Evolutionary conservation across 768 basidiomycete species (phyloP).

Genomic region (Chalciporus pseudorubinellus): DNA sequence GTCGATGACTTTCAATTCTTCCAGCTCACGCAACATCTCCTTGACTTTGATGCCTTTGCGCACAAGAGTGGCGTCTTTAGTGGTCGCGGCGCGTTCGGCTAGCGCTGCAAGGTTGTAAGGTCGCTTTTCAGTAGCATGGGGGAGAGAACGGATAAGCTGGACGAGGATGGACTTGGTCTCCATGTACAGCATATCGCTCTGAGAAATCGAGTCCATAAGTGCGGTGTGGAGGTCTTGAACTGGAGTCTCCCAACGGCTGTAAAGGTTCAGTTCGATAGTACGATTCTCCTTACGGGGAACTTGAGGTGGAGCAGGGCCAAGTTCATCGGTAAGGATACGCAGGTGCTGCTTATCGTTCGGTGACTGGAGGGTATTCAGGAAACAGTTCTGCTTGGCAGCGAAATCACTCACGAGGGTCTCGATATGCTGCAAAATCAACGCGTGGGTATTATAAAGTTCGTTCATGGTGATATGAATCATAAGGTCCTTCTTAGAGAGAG

Average conservation of each 20-base stretch:
- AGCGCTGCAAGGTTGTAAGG: slow-evolving; percentile 88
- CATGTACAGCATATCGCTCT: slow-evolving; percentile 99
- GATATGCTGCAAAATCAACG: slow-evolving; percentile 90
- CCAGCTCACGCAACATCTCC: slow-evolving; percentile 96
- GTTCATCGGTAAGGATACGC: slow-evolving; percentile 93
- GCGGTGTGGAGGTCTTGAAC: slow-evolving; percentile 97
- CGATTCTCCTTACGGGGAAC: slow-evolving; percentile 98
- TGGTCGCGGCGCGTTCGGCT: slow-evolving; percentile 94
- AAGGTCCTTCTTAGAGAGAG: slow-evolving; percentile 97
- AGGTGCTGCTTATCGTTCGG: slow-evolving; percentile 98
- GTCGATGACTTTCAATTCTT: slow-evolving; percentile 86
- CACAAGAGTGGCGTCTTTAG: slow-evolving; percentile 94
- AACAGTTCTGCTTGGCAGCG: background rate
- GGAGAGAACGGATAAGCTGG: slow-evolving; percentile 93
- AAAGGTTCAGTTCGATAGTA: slow-evolving; percentile 86
- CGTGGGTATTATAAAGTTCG: slow-evolving; percentile 98
- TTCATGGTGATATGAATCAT: slow-evolving; percentile 98
- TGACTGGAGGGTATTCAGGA: slow-evolving; percentile 51
- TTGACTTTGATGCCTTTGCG: slow-evolving; percentile 99
- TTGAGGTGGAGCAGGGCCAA: slow-evolving; percentile 89
- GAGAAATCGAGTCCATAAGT: slow-evolving; percentile 95
- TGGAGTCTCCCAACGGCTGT: slow-evolving; percentile 99
- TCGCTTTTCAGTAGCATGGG: slow-evolving; percentile 74
- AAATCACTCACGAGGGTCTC: slow-evolving; percentile 75
- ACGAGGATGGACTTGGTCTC: slow-evolving; percentile 99